Evolutionary conservation across 345 rosid genomes (phyloP), one percentile per base, ranked within the genome.

Genomic region (Populus nigra): DNA sequence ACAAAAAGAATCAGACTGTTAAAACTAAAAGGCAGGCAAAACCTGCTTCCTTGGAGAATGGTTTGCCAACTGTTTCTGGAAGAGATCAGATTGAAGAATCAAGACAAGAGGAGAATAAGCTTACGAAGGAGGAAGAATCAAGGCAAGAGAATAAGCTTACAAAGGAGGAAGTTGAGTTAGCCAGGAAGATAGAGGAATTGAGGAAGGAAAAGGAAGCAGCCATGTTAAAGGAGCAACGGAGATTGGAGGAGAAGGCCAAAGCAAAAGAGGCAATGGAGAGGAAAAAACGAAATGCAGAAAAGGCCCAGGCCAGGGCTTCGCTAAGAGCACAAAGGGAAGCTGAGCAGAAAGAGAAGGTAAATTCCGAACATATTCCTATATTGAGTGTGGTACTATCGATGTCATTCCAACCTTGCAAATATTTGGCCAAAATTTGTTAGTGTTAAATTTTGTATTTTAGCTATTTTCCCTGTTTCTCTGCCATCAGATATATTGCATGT

Each of bases 261-360:
- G 92, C 94, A 29, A 90, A 86, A 81, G 98, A 91, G 72, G 98
- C 97, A 69, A 65, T 84, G 78, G 91, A 91, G 85, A 88, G 97
- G 83, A 93, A 91, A 84, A 90, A 87, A 74, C 87, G 90, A 76
- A 88, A 43, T 50, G 92, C 88, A 2, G 97, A 91, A 62, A 89
- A 88, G 79, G 97, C 97, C 25, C 89, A 83, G 79, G 92, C 95
- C 59, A 86, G 94, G 83, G 97, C 93, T 75, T 89, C 79, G 7
- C 65, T 81, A 55, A 91, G 83, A 84, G 97, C 89, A 59, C 88
- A 84, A 72, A 93, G 88, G 85, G 97, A 91, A 87, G 90, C 97
- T 47, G 97, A 90, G 82, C 85, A 81, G 88, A 85, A 85, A 73
- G 95, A 90, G 83, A 91, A 85, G 94, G 97, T 93, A 79, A 85